phyloP scores from a whole-genome alignment of 129 eudicot species.

The Calendula officinalis region DNA sequence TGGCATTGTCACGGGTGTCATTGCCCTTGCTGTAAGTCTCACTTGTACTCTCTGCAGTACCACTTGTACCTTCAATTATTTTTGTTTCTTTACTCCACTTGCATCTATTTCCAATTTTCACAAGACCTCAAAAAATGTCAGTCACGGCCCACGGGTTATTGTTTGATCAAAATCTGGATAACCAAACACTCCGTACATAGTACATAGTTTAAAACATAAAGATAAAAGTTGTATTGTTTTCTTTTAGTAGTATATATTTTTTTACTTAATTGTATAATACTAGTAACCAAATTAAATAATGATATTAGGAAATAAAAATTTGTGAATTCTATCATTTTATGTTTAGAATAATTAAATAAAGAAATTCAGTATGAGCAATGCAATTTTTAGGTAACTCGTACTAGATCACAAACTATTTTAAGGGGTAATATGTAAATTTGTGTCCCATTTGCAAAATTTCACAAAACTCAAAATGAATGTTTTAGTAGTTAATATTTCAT shows the following conservation, averaged over 20 bases:
- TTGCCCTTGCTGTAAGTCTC: constrained; percentile 81
- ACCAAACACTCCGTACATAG: constrained; percentile 12
- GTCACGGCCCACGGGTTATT: constrained; percentile 40
- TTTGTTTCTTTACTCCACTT: constrained; percentile 11
- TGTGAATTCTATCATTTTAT: too few relatives aligned
- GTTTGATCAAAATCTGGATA: constrained; percentile 1
- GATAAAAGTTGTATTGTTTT: too few relatives aligned
- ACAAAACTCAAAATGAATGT: too few relatives aligned
- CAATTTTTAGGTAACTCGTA: too few relatives aligned
- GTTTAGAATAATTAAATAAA: too few relatives aligned
- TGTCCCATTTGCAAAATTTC: background rate
- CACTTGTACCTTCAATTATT: constrained; percentile 32
- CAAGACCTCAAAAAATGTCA: constrained; percentile 8
- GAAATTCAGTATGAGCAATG: too few relatives aligned
- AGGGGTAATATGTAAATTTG: constrained; percentile 3
- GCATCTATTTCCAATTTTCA: constrained; percentile 12
- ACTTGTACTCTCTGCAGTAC: constrained; percentile 19
- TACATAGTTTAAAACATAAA: background rate
- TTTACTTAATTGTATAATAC: too few relatives aligned
- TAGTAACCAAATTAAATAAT: too few relatives aligned
- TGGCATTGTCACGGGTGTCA: constrained; percentile 95
- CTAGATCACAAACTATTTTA: background rate
- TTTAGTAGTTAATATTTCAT: background rate
- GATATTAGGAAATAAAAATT: too few relatives aligned
- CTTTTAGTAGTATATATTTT: too few relatives aligned